These are phyloP conservation scores for button mushroom (Agaricus bisporus) DNA, from an alignment of 768 basidiomycete species.

Conservation along the genomic window DNA sequence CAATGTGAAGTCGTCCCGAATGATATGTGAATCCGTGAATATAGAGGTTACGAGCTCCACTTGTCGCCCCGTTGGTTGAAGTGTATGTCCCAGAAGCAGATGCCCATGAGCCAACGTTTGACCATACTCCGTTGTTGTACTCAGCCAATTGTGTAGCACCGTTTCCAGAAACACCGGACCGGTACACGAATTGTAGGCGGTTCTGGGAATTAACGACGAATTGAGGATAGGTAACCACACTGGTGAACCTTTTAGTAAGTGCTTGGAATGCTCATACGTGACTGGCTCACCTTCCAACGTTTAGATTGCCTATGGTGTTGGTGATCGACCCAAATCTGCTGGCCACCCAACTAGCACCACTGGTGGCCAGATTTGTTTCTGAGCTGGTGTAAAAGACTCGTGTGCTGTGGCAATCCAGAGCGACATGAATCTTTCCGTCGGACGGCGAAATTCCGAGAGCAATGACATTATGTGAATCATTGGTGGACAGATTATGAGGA, in stretches of 20 bases:
- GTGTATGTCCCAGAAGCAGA: constrained; percentile 36
- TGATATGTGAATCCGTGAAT: constrained; percentile 43
- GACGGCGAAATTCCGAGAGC: constrained; percentile 36
- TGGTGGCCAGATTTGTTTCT: constrained; percentile 32
- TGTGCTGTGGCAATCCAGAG: constrained; percentile 41
- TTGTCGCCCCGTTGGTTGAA: constrained; percentile 33
- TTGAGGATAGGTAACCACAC: constrained; percentile 40
- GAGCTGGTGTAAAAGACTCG: constrained; percentile 37
- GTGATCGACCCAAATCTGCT: constrained; percentile 36
- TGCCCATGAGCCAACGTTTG: constrained; percentile 42
- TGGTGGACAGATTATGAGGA: constrained; percentile 33
- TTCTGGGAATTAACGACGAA: constrained; percentile 42
- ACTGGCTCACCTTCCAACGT: constrained; percentile 33
- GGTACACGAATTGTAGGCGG: constrained; percentile 41
- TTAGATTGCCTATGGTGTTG: constrained; percentile 33
- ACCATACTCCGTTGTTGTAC: constrained; percentile 34
- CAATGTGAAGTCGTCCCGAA: constrained; percentile 30
- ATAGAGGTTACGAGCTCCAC: constrained; percentile 38
- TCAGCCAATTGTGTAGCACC: constrained; percentile 43
- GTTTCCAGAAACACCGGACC: constrained; percentile 40
- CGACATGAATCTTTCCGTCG: constrained; percentile 41
- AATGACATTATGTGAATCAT: constrained; percentile 41
- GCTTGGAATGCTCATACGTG: background rate
- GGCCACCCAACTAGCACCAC: constrained; percentile 35
- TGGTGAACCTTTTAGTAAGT: constrained; percentile 12